Evolutionary conservation across 805 yeast genomes (phyloP).

Genomic region (Monosporozyma unispora): DNA sequence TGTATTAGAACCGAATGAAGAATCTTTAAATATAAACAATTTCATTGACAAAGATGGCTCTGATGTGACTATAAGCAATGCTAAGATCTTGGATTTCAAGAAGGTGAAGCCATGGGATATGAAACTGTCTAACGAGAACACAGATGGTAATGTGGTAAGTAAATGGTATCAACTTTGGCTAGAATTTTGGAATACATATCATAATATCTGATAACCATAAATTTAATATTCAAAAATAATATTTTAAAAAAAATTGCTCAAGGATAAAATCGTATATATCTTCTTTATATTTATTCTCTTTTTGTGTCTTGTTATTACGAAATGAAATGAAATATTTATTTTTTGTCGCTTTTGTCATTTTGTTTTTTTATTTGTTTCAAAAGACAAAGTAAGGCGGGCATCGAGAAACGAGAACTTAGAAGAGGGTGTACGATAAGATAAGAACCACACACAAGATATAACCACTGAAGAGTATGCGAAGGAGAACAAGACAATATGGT

Average conservation of each 20-base stretch:
- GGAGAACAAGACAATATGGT: background rate
- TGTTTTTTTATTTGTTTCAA: too few relatives aligned
- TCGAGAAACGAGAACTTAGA: background rate
- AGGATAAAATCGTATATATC: background rate
- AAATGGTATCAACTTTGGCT: constrained; percentile 19
- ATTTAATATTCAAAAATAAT: background rate
- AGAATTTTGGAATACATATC: constrained; percentile 7
- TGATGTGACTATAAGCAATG: background rate
- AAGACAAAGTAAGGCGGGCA: background rate
- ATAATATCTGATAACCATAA: background rate
- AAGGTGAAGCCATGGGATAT: constrained; percentile 21
- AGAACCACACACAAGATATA: too few relatives aligned
- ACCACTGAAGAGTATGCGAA: too few relatives aligned
- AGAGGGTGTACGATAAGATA: too few relatives aligned
- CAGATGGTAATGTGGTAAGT: background rate
- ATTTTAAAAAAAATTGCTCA: background rate
- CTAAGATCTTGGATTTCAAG: constrained; percentile 20
- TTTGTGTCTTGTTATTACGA: too few relatives aligned
- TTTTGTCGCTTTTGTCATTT: too few relatives aligned
- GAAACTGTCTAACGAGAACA: background rate
- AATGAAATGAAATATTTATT: too few relatives aligned
- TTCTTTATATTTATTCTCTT: too few relatives aligned
- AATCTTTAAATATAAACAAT: background rate
- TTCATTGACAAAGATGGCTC: background rate
- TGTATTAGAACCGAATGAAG: constrained; percentile 3